Percentiles rank a stretch among this genome's conserved stretches.
phyloP scores from a whole-genome alignment of 2,329 filamentous ascomycete species.

The Neurospora sp. region DNA sequence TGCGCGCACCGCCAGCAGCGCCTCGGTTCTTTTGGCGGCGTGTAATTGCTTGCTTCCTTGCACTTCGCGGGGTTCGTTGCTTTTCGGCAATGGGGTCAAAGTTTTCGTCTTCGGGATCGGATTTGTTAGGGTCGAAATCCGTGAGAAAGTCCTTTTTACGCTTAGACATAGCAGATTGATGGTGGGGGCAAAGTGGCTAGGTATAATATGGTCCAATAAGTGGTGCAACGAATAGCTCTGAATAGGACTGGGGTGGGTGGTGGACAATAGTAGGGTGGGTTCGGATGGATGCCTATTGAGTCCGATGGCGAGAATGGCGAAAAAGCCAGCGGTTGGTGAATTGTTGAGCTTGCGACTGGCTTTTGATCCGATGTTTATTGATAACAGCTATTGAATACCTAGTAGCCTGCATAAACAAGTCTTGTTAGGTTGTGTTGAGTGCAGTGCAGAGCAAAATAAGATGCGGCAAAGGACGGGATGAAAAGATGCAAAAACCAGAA shows the following conservation, averaged over 20 bases:
- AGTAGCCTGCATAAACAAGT: background rate
- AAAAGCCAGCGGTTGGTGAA: background rate
- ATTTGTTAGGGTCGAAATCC: conserved; percentile 56
- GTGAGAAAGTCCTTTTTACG: conserved; percentile 46
- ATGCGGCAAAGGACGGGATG: background rate
- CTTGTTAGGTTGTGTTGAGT: background rate
- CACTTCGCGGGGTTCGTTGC: conserved; percentile 22
- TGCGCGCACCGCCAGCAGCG: conserved; percentile 22
- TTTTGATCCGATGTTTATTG: background rate
- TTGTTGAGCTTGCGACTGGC: background rate
- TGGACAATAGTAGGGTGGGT: background rate
- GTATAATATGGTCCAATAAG: background rate
- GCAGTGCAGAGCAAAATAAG: background rate
- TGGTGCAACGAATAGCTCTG: background rate
- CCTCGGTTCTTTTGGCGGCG: conserved; percentile 15
- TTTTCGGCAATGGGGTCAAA: conserved; percentile 44
- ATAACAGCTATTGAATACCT: background rate
- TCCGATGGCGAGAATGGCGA: background rate
- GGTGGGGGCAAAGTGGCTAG: background rate
- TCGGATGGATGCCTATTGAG: background rate
- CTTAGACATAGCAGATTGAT: conserved; percentile 25
- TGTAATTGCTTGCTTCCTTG: conserved; percentile 19
- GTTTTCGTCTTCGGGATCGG: conserved; percentile 56
- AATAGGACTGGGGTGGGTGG: background rate
- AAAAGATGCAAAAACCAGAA: background rate